Evolutionary conservation across 495 filamentous ascomycete species (phyloP).

Genomic region (Daldinia loculata): DNA sequence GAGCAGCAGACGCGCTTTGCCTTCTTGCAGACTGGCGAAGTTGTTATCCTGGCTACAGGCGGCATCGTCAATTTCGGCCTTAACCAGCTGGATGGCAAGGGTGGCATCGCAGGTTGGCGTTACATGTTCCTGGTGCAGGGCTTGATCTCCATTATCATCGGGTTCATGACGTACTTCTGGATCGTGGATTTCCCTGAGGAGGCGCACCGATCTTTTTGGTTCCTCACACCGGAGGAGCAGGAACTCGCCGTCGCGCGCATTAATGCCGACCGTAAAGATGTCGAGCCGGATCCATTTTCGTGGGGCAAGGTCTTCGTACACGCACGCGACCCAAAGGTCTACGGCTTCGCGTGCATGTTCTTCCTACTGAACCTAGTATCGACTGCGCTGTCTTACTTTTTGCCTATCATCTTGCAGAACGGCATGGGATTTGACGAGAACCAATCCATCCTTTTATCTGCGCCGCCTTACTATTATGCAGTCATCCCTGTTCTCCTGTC

Average conservation of each 20-base stretch:
- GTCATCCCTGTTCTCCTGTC: conserved; percentile 75
- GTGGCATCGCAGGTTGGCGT: conserved; percentile 73
- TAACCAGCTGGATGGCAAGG: conserved; percentile 67
- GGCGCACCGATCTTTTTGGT: conserved; percentile 66
- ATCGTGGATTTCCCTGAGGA: conserved; percentile 84
- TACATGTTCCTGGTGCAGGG: conserved; percentile 81
- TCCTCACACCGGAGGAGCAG: conserved; percentile 68
- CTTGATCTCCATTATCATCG: conserved; percentile 69
- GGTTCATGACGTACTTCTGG: conserved; percentile 77
- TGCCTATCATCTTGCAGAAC: conserved; percentile 74
- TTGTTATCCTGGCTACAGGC: conserved; percentile 73
- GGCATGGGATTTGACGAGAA: conserved; percentile 77
- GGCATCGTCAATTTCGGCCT: conserved; percentile 77
- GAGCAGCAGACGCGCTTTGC: conserved; percentile 82
- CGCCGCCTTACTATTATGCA: conserved; percentile 81
- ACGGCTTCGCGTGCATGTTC: conserved; percentile 75
- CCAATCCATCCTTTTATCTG: conserved; percentile 73
- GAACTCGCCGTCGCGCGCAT: conserved; percentile 66
- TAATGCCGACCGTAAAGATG: conserved; percentile 71
- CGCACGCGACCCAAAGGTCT: conserved; percentile 74
- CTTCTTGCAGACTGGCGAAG: conserved; percentile 74
- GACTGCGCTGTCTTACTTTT: conserved; percentile 72
- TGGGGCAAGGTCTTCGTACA: conserved; percentile 66
- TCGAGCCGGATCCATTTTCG: conserved; percentile 67
- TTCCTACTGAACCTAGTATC: conserved; percentile 79